Conservation (phyloP, 164 flowering plant species). For the Protea cynaroides region DNA sequence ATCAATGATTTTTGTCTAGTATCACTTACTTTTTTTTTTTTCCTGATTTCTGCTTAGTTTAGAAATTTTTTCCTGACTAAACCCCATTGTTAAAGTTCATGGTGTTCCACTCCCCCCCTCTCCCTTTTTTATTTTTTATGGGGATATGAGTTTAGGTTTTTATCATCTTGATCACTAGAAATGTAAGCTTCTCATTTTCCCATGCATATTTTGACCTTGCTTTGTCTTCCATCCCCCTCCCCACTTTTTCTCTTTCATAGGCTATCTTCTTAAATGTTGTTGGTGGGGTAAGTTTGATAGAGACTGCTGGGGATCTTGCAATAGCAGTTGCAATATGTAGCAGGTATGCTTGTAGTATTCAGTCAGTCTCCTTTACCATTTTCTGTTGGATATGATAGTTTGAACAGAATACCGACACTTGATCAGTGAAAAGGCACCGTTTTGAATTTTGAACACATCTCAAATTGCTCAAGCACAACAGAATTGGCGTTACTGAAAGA, state of each 20-base stretch:
- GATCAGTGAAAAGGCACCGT: neutral
- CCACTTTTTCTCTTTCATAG: conserved; percentile 25
- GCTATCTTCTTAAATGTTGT: conserved; percentile 79
- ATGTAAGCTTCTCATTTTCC: neutral
- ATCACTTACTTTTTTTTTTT: too few species aligned
- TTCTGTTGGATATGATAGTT: neutral
- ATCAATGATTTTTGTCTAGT: too few species aligned
- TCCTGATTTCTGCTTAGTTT: neutral
- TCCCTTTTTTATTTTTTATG: too few species aligned
- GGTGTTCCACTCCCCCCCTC: too few species aligned
- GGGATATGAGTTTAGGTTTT: neutral
- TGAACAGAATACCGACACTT: neutral
- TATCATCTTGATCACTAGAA: neutral
- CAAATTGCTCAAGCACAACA: neutral
- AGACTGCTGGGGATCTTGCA: conserved; percentile 96
- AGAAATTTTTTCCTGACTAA: neutral
- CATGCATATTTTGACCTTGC: neutral
- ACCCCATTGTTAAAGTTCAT: neutral
- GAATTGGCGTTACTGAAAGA: too few species aligned
- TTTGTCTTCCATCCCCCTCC: neutral
- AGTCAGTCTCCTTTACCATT: neutral
- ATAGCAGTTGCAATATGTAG: conserved; percentile 96
- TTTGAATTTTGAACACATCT: neutral
- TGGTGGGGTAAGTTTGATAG: conserved; percentile 65
- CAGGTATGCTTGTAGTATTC: conserved; percentile 46